Percentiles rank a stretch among this genome's conserved stretches.
Evolutionary conservation across 495 filamentous ascomycete species (phyloP).

Genomic region (Penicillium nucicola): DNA sequence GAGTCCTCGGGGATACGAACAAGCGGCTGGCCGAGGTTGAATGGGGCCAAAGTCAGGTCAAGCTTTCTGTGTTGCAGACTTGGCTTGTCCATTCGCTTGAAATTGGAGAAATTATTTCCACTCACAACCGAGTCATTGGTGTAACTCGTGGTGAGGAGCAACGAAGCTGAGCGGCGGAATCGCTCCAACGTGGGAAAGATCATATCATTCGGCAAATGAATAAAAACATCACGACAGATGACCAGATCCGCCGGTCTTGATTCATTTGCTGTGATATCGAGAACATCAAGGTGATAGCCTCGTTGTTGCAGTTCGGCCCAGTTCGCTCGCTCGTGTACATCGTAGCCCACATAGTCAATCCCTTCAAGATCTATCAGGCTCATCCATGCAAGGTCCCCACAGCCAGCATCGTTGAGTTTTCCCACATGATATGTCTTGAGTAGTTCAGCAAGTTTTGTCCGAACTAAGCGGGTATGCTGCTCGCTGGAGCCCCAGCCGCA

Average conservation of each 20-base stretch:
- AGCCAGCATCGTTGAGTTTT: conserved; percentile 7
- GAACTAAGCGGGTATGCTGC: conserved; percentile 5
- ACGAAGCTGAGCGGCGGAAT: conserved; percentile 3
- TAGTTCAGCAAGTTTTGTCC: conserved; percentile 6
- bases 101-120: conserved; percentile 1
- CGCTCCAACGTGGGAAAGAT: conserved; percentile 4
- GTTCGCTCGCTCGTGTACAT: conserved; percentile 5
- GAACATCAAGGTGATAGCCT: conserved; percentile 3
- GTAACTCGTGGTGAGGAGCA: conserved; percentile 6
- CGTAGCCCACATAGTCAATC: conserved; percentile 5
- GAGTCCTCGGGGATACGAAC: conserved; percentile 6
- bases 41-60: conserved; percentile 5
- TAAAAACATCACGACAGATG: conserved; percentile 8
- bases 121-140: conserved; percentile 1
- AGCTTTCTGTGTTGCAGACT: conserved; percentile 2
- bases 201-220: conserved; percentile 6
- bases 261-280: conserved; percentile 2
- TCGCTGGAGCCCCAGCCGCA: conserved; percentile 6
- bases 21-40: conserved; percentile 5
- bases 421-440: conserved; percentile 3
- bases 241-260: conserved; percentile 1
- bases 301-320: conserved; percentile 7
- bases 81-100: conserved; percentile 5
- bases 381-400: conserved; percentile 6
- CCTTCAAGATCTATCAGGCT: conserved; percentile 4